Conservation (phyloP, 129 eudicot genomes). For the Helichrysum umbraculigerum region DNA sequence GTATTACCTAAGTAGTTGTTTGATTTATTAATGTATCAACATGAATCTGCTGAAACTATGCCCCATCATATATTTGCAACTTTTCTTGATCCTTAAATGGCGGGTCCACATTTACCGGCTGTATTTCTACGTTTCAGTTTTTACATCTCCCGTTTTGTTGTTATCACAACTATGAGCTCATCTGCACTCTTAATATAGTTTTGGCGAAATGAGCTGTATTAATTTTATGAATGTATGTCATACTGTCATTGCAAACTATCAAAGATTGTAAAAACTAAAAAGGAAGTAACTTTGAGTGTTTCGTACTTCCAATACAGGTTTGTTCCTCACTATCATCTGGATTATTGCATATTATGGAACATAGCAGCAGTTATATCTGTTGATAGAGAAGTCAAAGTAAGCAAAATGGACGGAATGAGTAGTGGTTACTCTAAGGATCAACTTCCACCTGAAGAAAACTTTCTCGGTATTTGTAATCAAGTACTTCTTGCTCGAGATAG, state of each 20-base stretch:
- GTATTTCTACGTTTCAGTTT: not conserved
- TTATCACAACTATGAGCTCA: too few species aligned
- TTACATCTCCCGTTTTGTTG: too few species aligned
- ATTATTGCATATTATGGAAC: too few species aligned
- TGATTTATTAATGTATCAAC: not conserved
- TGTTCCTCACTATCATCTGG: too few species aligned
- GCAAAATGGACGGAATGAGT: slow-evolving; percentile 34
- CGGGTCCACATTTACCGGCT: not conserved
- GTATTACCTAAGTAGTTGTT: slow-evolving; percentile 9
- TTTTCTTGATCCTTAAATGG: not conserved
- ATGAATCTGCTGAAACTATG: not conserved
- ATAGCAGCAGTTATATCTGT: slow-evolving; percentile 85
- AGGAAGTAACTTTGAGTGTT: too few species aligned
- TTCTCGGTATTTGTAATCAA: slow-evolving; percentile 77
- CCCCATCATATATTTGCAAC: not conserved
- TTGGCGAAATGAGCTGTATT: too few species aligned
- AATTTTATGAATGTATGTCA: too few species aligned
- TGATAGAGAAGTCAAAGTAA: slow-evolving; percentile 62
- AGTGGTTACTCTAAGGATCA: slow-evolving; percentile 47
- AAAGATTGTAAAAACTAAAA: too few species aligned
- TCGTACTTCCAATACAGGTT: too few species aligned
- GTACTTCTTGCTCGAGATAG: slow-evolving; percentile 86
- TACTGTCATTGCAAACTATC: too few species aligned
- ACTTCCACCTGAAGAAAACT: slow-evolving; percentile 70
- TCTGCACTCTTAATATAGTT: too few species aligned